These are phyloP conservation scores for Colletotrichum filicis DNA, from an alignment of 2,329 filamentous ascomycete genomes.

Conservation along the genomic window DNA sequence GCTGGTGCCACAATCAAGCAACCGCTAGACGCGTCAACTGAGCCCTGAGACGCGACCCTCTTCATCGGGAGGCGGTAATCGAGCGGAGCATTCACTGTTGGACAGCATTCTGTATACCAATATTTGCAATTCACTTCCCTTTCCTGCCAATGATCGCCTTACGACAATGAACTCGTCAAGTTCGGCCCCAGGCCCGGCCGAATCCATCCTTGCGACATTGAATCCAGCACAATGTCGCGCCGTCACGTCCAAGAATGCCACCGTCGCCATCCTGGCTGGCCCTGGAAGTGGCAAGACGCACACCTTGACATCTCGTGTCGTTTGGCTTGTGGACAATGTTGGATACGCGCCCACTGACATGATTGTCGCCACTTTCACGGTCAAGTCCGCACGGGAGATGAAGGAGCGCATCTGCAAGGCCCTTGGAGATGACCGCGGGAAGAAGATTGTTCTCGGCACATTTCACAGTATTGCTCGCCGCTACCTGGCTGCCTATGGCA, in stretches of 20 bases:
- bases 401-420: conserved; percentile 83
- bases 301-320: conserved; percentile 91
- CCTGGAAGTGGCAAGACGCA: conserved; percentile 90
- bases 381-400: conserved; percentile 95
- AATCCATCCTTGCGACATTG: conserved; percentile 57
- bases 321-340: conserved; percentile 81
- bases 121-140: not conserved
- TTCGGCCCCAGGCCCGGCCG: conserved; percentile 30
- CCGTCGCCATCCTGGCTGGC: conserved; percentile 74
- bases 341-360: conserved; percentile 85
- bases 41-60: not conserved
- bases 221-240: conserved; percentile 67
- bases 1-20: not conserved
- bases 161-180: conserved; percentile 31
- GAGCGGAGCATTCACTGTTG: not conserved
- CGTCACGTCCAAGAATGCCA: conserved; percentile 62
- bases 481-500: conserved; percentile 86
- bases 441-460: conserved; percentile 85
- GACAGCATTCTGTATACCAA: not conserved
- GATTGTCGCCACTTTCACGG: conserved; percentile 95
- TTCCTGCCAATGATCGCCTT: conserved; percentile 3
- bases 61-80: not conserved
- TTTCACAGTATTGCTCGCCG: conserved; percentile 93
- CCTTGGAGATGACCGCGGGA: conserved; percentile 82
- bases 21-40: conserved; percentile 10